These are phyloP conservation scores for Chiua virens DNA, from an alignment of 768 basidiomycete genomes.

Conservation along the genomic window DNA sequence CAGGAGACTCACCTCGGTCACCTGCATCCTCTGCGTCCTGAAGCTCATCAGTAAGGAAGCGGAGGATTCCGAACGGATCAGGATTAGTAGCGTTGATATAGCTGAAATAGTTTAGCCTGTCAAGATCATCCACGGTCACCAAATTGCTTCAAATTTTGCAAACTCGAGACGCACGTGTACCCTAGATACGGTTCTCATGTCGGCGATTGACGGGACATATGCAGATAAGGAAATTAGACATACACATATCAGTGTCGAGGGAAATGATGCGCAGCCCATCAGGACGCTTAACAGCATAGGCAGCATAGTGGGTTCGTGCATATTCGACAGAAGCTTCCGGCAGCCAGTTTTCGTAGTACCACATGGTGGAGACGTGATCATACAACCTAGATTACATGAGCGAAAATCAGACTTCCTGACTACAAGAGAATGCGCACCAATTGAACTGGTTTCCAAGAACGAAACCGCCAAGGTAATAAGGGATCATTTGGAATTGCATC, in stretches of 20 bases:
- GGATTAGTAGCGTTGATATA: conserved; percentile 47
- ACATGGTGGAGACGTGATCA: conserved; percentile 43
- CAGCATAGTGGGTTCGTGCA: conserved; percentile 44
- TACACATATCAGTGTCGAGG: conserved; percentile 47
- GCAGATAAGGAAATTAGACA: conserved; percentile 3
- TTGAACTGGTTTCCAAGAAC: conserved; percentile 36
- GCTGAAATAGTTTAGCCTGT: conserved; percentile 45
- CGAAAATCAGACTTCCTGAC: neutral
- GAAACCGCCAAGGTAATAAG: conserved; percentile 34
- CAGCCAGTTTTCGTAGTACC: conserved; percentile 46
- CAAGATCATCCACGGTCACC: neutral
- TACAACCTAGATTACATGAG: conserved; percentile 39
- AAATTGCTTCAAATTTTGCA: neutral
- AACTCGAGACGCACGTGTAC: conserved; percentile 31
- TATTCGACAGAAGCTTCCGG: conserved; percentile 31
- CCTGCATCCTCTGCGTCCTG: conserved; percentile 52
- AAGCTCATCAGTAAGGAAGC: conserved; percentile 51
- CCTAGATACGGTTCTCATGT: conserved; percentile 15
- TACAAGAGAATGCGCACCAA: conserved; percentile 26
- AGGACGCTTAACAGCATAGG: conserved; percentile 42
- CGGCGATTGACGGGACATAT: neutral
- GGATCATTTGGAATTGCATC: conserved; percentile 33
- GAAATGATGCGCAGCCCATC: conserved; percentile 48
- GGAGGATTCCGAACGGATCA: conserved; percentile 49
- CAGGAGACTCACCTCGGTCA: conserved; percentile 36